Conservation (phyloP, 495 filamentous ascomycete species). For the Penicillium paxilli region DNA sequence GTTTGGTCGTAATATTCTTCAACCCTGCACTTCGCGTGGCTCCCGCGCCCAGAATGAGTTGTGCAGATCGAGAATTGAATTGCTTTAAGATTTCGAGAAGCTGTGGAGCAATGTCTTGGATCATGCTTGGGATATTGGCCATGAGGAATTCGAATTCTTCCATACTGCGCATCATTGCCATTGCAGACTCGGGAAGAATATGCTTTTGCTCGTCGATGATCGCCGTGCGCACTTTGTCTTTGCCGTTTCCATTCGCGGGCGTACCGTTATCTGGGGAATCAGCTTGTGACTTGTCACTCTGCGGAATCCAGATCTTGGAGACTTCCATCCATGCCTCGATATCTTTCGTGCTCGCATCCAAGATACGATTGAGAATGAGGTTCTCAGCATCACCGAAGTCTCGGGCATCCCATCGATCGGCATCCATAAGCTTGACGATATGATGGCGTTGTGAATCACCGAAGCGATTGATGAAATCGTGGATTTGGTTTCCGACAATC, state of each 20-base stretch:
- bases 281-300: constrained; percentile 24
- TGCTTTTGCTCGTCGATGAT: constrained; percentile 82
- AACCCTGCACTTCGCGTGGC: constrained; percentile 88
- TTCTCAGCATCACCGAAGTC: constrained; percentile 76
- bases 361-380: constrained; percentile 61
- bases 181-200: constrained; percentile 79
- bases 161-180: constrained; percentile 76
- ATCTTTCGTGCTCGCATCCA: constrained; percentile 80
- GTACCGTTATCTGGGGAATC: constrained; percentile 30
- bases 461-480: constrained; percentile 77
- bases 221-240: constrained; percentile 70
- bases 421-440: constrained; percentile 82
- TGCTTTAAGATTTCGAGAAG: constrained; percentile 76
- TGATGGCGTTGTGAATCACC: constrained; percentile 75
- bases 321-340: constrained; percentile 69
- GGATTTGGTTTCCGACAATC: constrained; percentile 87
- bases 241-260: constrained; percentile 55
- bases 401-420: constrained; percentile 84
- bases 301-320: constrained; percentile 70
- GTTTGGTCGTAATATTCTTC: constrained; percentile 94
- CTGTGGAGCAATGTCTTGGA: constrained; percentile 72
- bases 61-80: constrained; percentile 91
- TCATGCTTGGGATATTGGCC: constrained; percentile 82
- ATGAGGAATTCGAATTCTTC: constrained; percentile 80
- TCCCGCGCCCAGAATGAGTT: constrained; percentile 92